phyloP scores from a whole-genome alignment of 73 alveolate species.

The Breviolum minutum region DNA sequence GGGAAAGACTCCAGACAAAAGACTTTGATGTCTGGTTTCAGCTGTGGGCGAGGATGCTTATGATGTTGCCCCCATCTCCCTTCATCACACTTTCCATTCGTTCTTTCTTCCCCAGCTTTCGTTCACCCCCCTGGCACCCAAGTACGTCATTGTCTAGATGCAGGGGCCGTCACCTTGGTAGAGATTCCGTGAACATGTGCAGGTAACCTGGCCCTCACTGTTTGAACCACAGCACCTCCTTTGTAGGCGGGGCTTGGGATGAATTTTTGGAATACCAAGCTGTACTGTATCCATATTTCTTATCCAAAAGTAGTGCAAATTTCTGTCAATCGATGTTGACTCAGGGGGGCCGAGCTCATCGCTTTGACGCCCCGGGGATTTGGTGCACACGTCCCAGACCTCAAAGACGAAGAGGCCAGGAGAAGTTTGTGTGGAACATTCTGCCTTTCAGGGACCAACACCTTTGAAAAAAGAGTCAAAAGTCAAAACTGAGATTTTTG shows the following conservation, averaged over 20 bases:
- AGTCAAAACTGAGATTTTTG: not conserved
- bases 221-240: conserved; percentile 74
- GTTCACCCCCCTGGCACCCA: no score
- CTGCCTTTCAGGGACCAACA: not conserved
- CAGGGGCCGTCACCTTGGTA: no score
- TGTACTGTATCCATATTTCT: not conserved
- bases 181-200: not conserved
- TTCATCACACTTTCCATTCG: no score
- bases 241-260: conserved; percentile 32
- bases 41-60: no score
- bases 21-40: no score
- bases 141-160: no score
- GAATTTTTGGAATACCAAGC: not conserved
- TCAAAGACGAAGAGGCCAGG: conserved; percentile 17
- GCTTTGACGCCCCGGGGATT: conserved; percentile 85
- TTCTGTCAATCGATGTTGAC: not conserved
- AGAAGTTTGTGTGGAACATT: not conserved
- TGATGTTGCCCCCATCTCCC: no score
- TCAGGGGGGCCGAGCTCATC: conserved; percentile 75
- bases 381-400: conserved; percentile 46
- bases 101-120: no score
- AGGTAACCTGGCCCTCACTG: conserved; percentile 78
- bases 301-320: no score
- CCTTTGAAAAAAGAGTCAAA: no score
- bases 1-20: no score